Evolutionary conservation across 495 filamentous ascomycete genomes (phyloP), one percentile per base, ranked within the genome.

Genomic region (Paragyromitra xinjiangensis): DNA sequence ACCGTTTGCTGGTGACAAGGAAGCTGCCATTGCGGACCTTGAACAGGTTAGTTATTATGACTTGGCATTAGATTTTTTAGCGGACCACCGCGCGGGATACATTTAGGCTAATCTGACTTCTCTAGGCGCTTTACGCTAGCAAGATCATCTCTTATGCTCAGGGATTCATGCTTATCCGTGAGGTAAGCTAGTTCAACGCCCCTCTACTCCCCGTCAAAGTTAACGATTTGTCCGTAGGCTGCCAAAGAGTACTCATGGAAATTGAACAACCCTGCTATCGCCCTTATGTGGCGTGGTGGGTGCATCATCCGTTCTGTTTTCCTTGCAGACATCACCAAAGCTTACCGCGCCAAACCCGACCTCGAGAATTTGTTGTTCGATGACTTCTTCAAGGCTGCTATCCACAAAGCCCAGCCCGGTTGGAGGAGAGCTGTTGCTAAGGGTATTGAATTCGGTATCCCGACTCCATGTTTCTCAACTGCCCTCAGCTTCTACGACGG

Each of bases 301-400:
- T 99, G 95, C 91, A 99, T 99, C 84, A 99, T 99, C 87, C 95
- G 95, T 85, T 98, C 96, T 77, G 95, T 99, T 84, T 99, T 99
- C 93, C 87, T 99, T 75, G 98, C 98, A 89, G 94, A 99, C 84
- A 99, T 99, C 87, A 99, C 96, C 77, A 91, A 90, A 69, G 95
- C 95, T 59, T 99, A 98, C 89, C 94, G 95, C 85, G 90, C 89
- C 62, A 90, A 98, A 88, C 92, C 94, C 63, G 93, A 99, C 72
- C 91, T 99, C 59, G 93, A 99, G 90, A 99, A 99, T 87, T 88
- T 99, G 72, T 88, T 99, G 78, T 99, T 98, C 85, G 92, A 97
- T 83, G 93, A 97, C 83, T 99, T 99, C 90, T 99, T 99, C 91
- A 97, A 95, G 88, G 92, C 93, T 86, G 95, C 95, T 80, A 98